Evolutionary conservation across 345 rosid genomes (phyloP).

Genomic region (Eucalyptus dawsonii): DNA sequence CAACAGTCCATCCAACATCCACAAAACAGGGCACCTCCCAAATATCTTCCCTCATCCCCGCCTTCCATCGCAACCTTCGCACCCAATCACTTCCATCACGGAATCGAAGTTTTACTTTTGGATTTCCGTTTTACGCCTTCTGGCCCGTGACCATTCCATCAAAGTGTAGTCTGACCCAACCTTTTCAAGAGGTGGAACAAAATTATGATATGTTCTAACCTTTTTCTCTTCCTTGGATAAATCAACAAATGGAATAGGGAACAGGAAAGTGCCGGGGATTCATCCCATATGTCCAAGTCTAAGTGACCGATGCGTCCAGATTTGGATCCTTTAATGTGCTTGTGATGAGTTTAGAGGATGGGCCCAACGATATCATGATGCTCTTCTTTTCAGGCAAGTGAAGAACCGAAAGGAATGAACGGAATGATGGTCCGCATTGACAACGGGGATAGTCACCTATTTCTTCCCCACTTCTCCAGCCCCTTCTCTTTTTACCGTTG

Average conservation of each 20-base stretch:
- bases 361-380: background rate
- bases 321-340: background rate
- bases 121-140: background rate
- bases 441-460: background rate
- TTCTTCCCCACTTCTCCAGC: background rate
- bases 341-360: background rate
- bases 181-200: background rate
- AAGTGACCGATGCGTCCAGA: background rate
- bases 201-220: background rate
- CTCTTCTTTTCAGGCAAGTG: background rate
- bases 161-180: background rate
- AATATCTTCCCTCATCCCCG: background rate
- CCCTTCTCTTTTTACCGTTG: background rate
- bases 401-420: background rate
- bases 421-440: background rate
- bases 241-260: background rate
- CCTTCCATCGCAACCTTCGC: background rate
- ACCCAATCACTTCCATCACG: background rate
- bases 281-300: background rate
- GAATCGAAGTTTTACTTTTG: background rate
- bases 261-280: background rate
- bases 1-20: background rate
- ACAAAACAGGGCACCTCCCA: background rate
- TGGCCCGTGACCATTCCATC: background rate
- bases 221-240: background rate